Percentiles rank a stretch among this genome's conserved stretches.
Conservation (phyloP, 164 flowering plant species). For the Dillenia suffruticosa region DNA sequence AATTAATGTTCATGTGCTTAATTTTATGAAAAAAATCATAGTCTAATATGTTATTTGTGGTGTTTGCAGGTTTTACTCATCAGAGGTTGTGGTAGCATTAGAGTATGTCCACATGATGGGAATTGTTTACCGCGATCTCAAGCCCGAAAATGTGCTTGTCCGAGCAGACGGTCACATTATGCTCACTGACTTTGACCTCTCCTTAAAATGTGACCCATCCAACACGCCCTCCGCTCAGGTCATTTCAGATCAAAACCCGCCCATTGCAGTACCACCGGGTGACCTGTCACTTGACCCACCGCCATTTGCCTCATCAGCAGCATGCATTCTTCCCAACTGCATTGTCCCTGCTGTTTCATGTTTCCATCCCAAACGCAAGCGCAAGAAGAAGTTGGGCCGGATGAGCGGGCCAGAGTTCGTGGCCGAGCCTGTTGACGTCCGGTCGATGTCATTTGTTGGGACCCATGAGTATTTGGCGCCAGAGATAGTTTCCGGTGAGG, state of each 20-base stretch:
- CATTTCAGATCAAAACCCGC: constrained; percentile 25
- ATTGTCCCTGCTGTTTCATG: constrained; percentile 80
- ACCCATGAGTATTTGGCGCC: constrained; percentile 93
- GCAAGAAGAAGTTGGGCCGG: constrained; percentile 42
- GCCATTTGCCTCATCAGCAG: constrained; percentile 38
- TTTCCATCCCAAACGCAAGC: constrained; percentile 52
- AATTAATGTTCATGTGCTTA: too few species aligned
- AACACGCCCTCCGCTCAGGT: constrained; percentile 47
- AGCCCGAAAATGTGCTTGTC: constrained; percentile 85
- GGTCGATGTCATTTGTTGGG: constrained; percentile 92
- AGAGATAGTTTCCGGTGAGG: constrained; percentile 84
- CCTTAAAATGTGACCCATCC: constrained; percentile 52
- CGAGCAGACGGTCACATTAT: constrained; percentile 86
- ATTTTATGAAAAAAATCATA: too few species aligned
- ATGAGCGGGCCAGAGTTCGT: constrained; percentile 45
- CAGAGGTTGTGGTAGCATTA: constrained; percentile 72
- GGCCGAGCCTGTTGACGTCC: constrained; percentile 66
- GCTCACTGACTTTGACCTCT: constrained; percentile 90
- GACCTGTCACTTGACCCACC: constrained; percentile 23
- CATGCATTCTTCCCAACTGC: constrained; percentile 76
- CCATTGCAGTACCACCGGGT: constrained; percentile 2
- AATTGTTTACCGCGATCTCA: constrained; percentile 82
- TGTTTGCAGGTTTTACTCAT: constrained; percentile 60
- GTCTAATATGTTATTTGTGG: neutral
- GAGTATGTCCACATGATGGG: constrained; percentile 91